Base-by-base conservation (phyloP, 345 rosid species). In the Ceriops zippeliana region DNA sequence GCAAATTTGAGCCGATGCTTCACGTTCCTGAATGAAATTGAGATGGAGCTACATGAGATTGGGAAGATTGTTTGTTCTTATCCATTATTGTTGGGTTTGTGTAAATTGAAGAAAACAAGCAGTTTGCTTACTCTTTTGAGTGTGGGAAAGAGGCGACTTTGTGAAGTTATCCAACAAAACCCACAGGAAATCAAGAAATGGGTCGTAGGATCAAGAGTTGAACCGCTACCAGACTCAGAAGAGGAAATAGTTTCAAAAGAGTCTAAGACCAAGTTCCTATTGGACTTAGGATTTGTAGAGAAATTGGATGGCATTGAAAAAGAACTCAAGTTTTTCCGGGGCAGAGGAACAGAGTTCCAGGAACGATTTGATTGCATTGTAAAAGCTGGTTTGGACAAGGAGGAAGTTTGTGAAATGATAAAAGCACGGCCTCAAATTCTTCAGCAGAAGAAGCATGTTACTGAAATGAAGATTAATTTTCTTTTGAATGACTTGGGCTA, bases 291-390 rank as follows among this genome's bases (percentile, higher is more conserved):
- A 37, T 82, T 84, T 61, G 75, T 62, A 31, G 82, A 85, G 74
- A 79, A 81, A 63, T 77, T 84, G 0, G 66, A 62, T 20, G 66
- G 73, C 70, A 74, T 85, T 81, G 76, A 81, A 62, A 63, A 70
- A 51, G 86, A 85, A 24, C 62, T 79, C 58, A 85, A 85, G 83
- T 35, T 34, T 31, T 84, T 86, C 74, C 85, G 96, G 61, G 93
- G 91, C 65, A 84, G 70, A 28, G 91, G 90, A 69, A 64, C 70
- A 32, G 83, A 88, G 69, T 78, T 93, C 52, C 96, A 81, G 52
- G 91, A 89, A 75, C 84, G 98, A 82, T 93, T 87, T 73, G 85
- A 93, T 81, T 85, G 80, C 46, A 67, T 93, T 35, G 80, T 87
- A 65, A 80, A 76, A 57, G 86, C 87, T 32, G 97, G 96, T 65